Base-by-base conservation (phyloP, 768 basidiomycete species). In the Trametopsis cervina region DNA sequence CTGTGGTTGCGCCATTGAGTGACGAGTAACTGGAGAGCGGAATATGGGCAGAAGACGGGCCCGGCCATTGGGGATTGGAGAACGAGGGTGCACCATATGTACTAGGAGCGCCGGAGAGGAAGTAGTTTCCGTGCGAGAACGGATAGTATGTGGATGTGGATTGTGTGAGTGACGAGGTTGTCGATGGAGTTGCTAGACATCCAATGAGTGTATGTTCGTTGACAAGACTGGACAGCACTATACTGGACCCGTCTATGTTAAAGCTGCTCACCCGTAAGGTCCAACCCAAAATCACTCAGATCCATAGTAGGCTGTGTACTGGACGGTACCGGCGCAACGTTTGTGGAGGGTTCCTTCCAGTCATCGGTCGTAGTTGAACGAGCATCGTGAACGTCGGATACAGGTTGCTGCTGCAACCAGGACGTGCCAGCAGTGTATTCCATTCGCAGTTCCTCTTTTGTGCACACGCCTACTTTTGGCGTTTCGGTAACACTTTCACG, bases 1-100 rank as follows among this genome's bases (percentile, higher is more conserved):
- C 65, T 1, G 69, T 76, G 10, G 83, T 85, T n/a, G 85, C 83
- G 13, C 83, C 85, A 61, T 88, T 86, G 41, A 88, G 65, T 40
- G 80, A 78, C n/a, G 87, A 89, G 52, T 87, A 89, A 50, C 67
- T 80, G 12, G 86, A 87, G 23, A 89, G 62, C 0, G 86, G 86
- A 1, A 87, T 44, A 7, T 63, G 58, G 1, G 67, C 61, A 6
- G 69, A 58, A 17, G 63, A 57, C 1, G 72, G 55, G n/a, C 44
- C 46, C 11, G 51, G 46, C 79, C 80, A 83, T 6, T 69, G 57
- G 53, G 65, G 57, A 2, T 72, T 56, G n/a, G 76, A 74, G 50
- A 83, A 85, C 1, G 74, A 59, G 57, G 78, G 71, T 4, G 75
- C 70, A 51, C 76, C 75, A 61, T 74, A 80, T 12, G 75, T 73